These are phyloP conservation scores for Scheffersomyces segobiensis DNA, from an alignment of 1,139 yeast species.

Conservation along the genomic window DNA sequence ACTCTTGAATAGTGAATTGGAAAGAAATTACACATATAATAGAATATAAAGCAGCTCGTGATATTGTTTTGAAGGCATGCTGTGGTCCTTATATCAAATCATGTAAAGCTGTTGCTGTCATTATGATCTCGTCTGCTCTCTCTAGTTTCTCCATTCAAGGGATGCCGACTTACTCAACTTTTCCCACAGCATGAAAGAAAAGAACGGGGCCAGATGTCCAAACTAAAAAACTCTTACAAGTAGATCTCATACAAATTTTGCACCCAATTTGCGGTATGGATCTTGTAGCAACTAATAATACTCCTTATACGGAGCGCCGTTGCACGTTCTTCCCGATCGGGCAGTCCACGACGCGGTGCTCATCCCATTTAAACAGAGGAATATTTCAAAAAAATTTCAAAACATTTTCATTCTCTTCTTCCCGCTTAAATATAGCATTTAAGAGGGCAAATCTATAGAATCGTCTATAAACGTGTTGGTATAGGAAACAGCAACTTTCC, in stretches of 20 bases:
- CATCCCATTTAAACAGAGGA: background rate
- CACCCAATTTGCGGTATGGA: background rate
- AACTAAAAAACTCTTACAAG: too few species aligned
- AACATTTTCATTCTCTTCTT: constrained; percentile 22
- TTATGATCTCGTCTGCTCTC: too few species aligned
- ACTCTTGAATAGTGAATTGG: too few species aligned
- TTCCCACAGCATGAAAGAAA: too few species aligned
- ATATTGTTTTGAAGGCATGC: too few species aligned
- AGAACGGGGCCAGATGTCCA: background rate
- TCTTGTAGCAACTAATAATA: background rate
- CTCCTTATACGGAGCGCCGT: background rate
- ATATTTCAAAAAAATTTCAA: background rate
- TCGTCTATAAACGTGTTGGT: background rate
- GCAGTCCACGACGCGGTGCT: background rate
- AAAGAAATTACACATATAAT: too few species aligned
- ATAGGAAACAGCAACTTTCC: background rate
- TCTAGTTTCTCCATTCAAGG: too few species aligned
- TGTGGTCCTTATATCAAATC: too few species aligned
- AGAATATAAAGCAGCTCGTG: too few species aligned
- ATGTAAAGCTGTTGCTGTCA: too few species aligned
- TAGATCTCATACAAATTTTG: background rate
- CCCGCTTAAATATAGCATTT: constrained; percentile 51
- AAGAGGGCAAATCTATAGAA: constrained; percentile 42
- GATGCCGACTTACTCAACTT: too few species aligned
- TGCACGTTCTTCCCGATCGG: background rate